These are phyloP conservation scores for Claviceps quebecensis DNA, from an alignment of 2,329 filamentous ascomycete genomes.

Conservation along the genomic window DNA sequence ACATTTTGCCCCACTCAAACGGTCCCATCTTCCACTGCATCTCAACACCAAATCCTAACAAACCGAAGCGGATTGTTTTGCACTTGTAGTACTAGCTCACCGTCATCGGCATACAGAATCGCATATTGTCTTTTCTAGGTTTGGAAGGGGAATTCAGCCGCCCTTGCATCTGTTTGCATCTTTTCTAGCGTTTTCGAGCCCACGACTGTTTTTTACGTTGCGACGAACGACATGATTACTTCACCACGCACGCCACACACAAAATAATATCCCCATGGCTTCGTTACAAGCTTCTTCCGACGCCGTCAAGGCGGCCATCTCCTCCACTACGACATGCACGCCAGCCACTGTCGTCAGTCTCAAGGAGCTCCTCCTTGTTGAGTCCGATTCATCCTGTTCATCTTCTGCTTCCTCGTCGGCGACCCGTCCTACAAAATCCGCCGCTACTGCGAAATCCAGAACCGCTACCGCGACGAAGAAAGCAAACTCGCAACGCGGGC, in stretches of 20 bases:
- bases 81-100: slow-evolving; percentile 2
- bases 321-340: slow-evolving; percentile 40
- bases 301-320: slow-evolving; percentile 39
- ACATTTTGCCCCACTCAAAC: slow-evolving; percentile 16
- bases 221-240: slow-evolving; percentile 22
- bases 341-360: slow-evolving; percentile 31
- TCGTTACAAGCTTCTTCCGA: slow-evolving; percentile 29
- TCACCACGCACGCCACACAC: slow-evolving; percentile 8
- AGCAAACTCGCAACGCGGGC: slow-evolving; percentile 13
- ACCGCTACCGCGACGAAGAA: slow-evolving; percentile 9
- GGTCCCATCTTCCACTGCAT: neutral
- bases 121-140: slow-evolving; percentile 11
- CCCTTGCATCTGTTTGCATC: slow-evolving; percentile 2
- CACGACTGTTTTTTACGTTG: slow-evolving; percentile 6
- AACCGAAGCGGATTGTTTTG: slow-evolving; percentile 8
- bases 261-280: slow-evolving; percentile 25
- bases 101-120: slow-evolving; percentile 10
- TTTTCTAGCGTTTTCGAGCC: slow-evolving; percentile 6
- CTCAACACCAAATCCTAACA: slow-evolving; percentile 6
- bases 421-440: slow-evolving; percentile 15
- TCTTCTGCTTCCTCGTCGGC: slow-evolving; percentile 14
- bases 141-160: neutral
- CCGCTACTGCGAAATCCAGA: slow-evolving; percentile 14
- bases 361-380: slow-evolving; percentile 30
- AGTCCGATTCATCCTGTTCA: slow-evolving; percentile 15